These are phyloP conservation scores for Syzygium malaccense DNA, from an alignment of 441 rosid species.

Conservation along the genomic window DNA sequence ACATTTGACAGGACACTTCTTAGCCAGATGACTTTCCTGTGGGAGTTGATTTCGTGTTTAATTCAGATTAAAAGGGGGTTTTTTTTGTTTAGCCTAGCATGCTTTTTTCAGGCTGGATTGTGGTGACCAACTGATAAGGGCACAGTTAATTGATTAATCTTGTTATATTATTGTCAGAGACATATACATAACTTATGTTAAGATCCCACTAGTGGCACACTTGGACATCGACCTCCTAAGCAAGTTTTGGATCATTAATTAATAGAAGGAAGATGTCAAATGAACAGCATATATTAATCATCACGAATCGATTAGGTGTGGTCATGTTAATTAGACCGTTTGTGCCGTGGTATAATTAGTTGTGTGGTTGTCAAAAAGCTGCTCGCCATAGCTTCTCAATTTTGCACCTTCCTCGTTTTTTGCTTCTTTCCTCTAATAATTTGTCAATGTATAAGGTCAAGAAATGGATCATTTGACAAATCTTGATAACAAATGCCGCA, in stretches of 20 bases:
- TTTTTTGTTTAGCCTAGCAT: neutral
- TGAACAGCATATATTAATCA: fast-evolving
- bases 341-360: neutral
- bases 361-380: too few relatives aligned
- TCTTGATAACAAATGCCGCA: neutral
- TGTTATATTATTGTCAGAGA: neutral
- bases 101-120: neutral
- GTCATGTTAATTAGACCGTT: neutral
- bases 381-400: neutral
- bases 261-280: neutral
- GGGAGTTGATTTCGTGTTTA: neutral
- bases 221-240: neutral
- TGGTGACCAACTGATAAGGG: neutral
- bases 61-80: neutral
- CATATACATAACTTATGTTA: neutral
- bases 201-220: neutral
- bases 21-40: neutral
- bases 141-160: neutral
- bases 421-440: neutral
- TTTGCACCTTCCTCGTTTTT: neutral
- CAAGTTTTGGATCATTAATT: neutral
- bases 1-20: neutral
- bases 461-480: neutral
- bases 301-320: neutral
- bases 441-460: neutral